phyloP scores from a whole-genome alignment of 371 early-diverging fungal species.

The Mucor plumbeus region DNA sequence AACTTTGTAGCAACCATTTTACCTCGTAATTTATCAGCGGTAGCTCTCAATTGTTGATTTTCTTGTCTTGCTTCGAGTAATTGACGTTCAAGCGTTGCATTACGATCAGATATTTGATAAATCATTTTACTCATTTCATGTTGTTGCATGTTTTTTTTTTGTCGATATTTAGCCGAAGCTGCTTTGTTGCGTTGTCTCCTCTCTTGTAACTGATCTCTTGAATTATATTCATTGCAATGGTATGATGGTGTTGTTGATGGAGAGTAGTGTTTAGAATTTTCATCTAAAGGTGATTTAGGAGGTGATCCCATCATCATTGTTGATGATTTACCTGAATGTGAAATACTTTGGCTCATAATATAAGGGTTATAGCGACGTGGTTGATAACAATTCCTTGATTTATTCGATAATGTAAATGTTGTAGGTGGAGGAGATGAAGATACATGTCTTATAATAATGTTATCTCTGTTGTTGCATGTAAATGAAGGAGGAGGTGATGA shows the following conservation, averaged over 20 bases:
- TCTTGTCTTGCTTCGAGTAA: conserved; percentile 53
- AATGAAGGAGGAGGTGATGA: too few species aligned
- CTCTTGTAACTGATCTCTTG: conserved; percentile 43
- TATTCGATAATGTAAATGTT: background rate
- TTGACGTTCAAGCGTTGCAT: conserved; percentile 52
- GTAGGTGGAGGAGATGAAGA: background rate
- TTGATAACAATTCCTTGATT: background rate
- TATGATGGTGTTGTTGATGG: background rate
- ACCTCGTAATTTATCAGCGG: conserved; percentile 56
- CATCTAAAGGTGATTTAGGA: conserved; percentile 1
- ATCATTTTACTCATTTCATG: conserved; percentile 63
- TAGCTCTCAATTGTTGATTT: conserved; percentile 49
- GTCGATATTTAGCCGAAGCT: conserved; percentile 67
- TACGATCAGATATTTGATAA: conserved; percentile 48
- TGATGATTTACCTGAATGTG: background rate
- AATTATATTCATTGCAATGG: background rate
- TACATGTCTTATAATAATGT: background rate
- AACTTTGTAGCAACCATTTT: conserved; percentile 60
- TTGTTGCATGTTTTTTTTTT: conserved; percentile 65
- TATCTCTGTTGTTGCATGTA: background rate
- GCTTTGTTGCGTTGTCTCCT: conserved; percentile 65
- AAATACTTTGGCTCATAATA: background rate
- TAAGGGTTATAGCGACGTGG: background rate
- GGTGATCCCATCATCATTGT: conserved; percentile 1
- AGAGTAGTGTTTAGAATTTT: conserved; percentile 2